Evolutionary conservation across 805 yeast species (phyloP).

Genomic region (Candida oleophila): DNA sequence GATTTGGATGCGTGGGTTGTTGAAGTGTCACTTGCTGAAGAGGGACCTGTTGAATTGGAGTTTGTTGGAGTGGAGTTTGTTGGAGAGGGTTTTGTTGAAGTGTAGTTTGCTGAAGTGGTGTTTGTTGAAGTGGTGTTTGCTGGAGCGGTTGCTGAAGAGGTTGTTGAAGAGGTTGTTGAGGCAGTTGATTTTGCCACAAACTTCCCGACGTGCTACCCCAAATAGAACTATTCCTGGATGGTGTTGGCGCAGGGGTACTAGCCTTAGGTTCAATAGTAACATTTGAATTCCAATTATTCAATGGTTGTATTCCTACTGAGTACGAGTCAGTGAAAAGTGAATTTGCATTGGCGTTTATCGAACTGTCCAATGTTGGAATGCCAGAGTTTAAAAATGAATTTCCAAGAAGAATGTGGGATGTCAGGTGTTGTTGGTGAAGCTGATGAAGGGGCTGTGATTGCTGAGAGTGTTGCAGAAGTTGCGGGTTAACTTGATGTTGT

Average conservation of each 20-base stretch:
- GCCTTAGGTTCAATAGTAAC: neutral
- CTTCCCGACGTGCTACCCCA: constrained; percentile 22
- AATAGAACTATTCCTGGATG: constrained; percentile 26
- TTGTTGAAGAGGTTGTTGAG: neutral
- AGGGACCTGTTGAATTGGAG: constrained; percentile 3
- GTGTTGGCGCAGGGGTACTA: constrained; percentile 7
- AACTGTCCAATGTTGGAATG: neutral
- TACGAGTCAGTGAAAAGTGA: neutral
- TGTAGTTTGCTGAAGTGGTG: neutral
- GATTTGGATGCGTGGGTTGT: neutral
- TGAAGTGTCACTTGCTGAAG: constrained; percentile 1
- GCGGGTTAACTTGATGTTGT: neutral
- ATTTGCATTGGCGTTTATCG: neutral
- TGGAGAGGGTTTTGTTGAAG: constrained; percentile 5
- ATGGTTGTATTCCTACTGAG: neutral
- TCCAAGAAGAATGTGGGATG: neutral
- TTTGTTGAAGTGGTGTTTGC: neutral
- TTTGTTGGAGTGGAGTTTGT: constrained; percentile 8
- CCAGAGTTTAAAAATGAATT: neutral
- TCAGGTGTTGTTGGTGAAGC: neutral
- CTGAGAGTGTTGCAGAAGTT: neutral
- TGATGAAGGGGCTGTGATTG: neutral
- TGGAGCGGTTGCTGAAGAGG: neutral
- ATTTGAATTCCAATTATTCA: constrained; percentile 1
- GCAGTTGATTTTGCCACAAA: constrained; percentile 1